A percentile compares a stretch with the other conserved stretches of the same genome.
These are phyloP conservation scores for Apophysomyces variabilis DNA, from an alignment of 371 early-diverging fungal species.

Conservation along the genomic window DNA sequence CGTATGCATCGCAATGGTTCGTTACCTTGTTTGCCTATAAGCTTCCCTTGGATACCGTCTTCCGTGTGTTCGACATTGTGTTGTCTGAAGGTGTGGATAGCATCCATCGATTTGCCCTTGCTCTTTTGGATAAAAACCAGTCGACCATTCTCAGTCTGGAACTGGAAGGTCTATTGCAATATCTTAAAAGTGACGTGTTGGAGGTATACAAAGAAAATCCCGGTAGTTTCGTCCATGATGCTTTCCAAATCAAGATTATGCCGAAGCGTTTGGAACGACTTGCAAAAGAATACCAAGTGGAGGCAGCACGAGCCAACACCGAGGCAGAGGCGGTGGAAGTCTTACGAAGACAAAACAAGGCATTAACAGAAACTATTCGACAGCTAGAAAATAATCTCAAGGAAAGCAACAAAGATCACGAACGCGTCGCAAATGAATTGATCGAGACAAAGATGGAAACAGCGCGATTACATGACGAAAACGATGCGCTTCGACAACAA, in stretches of 20 bases:
- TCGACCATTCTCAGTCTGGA: slow-evolving; percentile 77
- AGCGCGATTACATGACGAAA: slow-evolving; percentile 59
- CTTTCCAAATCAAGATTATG: slow-evolving; percentile 73
- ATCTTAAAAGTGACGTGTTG: slow-evolving; percentile 80
- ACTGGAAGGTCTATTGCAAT: slow-evolving; percentile 82
- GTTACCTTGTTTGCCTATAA: slow-evolving; percentile 96
- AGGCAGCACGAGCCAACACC: slow-evolving; percentile 64
- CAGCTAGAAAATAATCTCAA: slow-evolving; percentile 64
- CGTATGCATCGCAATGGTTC: slow-evolving; percentile 95
- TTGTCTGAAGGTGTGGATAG: slow-evolving; percentile 90
- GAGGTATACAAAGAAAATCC: slow-evolving; percentile 60
- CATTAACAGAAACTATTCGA: slow-evolving; percentile 62
- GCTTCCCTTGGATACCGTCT: slow-evolving; percentile 87
- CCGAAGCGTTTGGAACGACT: slow-evolving; percentile 70
- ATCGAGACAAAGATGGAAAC: slow-evolving; percentile 65
- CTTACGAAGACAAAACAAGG: slow-evolving; percentile 71
- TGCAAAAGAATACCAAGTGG: slow-evolving; percentile 73
- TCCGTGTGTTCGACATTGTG: slow-evolving; percentile 89
- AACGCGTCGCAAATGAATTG: slow-evolving; percentile 57
- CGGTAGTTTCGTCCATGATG: slow-evolving; percentile 71
- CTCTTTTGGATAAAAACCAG: slow-evolving; percentile 81
- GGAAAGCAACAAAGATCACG: slow-evolving; percentile 73
- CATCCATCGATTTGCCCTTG: slow-evolving; percentile 81
- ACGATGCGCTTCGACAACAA: slow-evolving; percentile 67
- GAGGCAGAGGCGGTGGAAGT: slow-evolving; percentile 71